Evolutionary conservation across 2,329 filamentous ascomycete species (phyloP).

Genomic region (Aspergillus fijiensis): DNA sequence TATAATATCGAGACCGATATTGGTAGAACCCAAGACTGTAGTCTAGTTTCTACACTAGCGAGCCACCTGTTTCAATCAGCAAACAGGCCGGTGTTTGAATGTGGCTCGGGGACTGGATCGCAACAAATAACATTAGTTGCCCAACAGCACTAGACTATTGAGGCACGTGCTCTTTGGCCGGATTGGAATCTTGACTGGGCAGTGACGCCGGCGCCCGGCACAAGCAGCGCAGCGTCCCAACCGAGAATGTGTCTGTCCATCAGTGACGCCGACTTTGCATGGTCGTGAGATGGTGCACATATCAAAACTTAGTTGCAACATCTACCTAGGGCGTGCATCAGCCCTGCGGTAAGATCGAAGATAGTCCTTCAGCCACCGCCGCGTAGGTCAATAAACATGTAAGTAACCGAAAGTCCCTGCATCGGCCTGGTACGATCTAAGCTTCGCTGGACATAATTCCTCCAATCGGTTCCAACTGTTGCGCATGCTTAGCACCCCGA

Average conservation of each 20-base stretch:
- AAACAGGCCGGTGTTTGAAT: neutral
- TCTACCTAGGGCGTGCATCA: neutral
- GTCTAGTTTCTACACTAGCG: neutral
- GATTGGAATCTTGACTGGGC: no score
- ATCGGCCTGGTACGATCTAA: neutral
- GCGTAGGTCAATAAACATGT: neutral
- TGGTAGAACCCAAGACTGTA: neutral
- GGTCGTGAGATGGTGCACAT: neutral
- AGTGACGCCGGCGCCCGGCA: no score
- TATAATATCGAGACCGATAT: neutral
- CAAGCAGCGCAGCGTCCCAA: no score
- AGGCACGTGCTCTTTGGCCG: neutral
- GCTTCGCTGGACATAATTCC: neutral
- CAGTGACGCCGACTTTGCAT: neutral
- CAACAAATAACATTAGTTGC: neutral
- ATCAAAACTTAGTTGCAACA: neutral
- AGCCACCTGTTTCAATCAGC: neutral
- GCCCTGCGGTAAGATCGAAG: neutral
- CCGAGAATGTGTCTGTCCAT: no score
- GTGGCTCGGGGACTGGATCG: neutral
- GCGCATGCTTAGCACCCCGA: no score
- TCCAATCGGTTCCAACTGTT: neutral
- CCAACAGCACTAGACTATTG: neutral
- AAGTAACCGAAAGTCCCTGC: neutral
- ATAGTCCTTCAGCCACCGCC: neutral